phyloP scores from a whole-genome alignment of 352 stramenopile species.

The Poterioochromonas sp. region DNA sequence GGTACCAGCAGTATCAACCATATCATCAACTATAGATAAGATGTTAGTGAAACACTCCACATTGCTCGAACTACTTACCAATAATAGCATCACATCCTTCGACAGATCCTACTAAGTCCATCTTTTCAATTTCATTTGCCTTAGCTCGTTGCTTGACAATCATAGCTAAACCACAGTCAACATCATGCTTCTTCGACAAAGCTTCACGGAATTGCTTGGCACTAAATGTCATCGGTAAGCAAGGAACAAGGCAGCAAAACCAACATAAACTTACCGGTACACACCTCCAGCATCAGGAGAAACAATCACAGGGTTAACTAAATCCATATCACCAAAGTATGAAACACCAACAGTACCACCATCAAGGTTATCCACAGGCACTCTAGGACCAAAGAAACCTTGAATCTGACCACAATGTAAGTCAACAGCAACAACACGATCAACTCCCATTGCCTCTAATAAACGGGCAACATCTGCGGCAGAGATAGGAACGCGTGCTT shows the following conservation, averaged over 20 bases:
- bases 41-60: too few species aligned
- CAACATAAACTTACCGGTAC: conserved; percentile 60
- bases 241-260: not conserved
- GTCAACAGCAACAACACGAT: conserved; percentile 81
- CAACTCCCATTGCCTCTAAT: conserved; percentile 81
- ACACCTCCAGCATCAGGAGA: conserved; percentile 97
- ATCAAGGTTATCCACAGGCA: conserved; percentile 98
- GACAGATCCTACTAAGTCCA: conserved; percentile 98
- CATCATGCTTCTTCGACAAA: conserved; percentile 89
- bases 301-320: conserved; percentile 76
- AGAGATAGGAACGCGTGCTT: conserved; percentile 93
- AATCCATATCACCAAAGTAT: conserved; percentile 67
- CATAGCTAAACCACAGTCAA: conserved; percentile 97
- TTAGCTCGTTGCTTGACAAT: conserved; percentile 99
- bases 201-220: conserved; percentile 99
- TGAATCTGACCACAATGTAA: conserved; percentile 85
- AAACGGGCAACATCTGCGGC: conserved; percentile 78
- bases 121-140: conserved; percentile 91
- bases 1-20: conserved; percentile 95
- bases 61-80: too few species aligned
- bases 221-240: too few species aligned
- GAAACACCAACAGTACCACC: conserved; percentile 83
- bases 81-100: conserved; percentile 94
- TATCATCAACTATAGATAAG: conserved; percentile 99
- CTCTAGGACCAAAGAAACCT: conserved; percentile 96